Percentiles rank a stretch among this genome's conserved stretches.
phyloP scores from a whole-genome alignment of 192 early-diverging fungal genomes.

The Umbelopsis isabellina region DNA sequence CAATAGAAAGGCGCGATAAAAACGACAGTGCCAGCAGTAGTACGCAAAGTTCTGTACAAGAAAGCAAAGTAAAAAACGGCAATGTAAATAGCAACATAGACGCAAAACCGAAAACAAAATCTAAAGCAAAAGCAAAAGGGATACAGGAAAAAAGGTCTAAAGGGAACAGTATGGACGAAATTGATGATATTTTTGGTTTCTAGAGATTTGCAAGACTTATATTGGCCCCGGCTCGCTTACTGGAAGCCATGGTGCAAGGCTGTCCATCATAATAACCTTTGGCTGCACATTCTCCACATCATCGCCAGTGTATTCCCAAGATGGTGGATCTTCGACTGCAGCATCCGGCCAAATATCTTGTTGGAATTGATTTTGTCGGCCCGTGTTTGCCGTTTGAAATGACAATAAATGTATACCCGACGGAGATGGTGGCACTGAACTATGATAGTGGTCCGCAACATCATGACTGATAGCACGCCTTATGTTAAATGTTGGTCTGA shows the following conservation, averaged over 20 bases:
- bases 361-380: not conserved
- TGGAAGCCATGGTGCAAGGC: not conserved
- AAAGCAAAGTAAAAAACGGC: not conserved
- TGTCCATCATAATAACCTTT: not conserved
- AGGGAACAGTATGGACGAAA: not conserved
- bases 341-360: not conserved
- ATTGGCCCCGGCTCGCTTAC: not conserved
- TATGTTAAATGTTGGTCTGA: too few species aligned
- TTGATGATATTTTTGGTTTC: conserved; percentile 11
- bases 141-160: not conserved
- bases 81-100: not conserved
- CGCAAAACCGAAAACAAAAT: not conserved
- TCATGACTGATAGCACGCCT: too few species aligned
- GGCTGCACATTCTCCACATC: not conserved
- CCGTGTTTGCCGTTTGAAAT: not conserved
- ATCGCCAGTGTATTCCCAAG: not conserved
- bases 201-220: not conserved
- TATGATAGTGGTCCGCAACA: too few species aligned
- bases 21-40: not conserved
- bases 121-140: not conserved
- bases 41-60: not conserved
- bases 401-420: conserved; percentile 18
- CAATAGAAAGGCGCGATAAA: not conserved
- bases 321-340: not conserved
- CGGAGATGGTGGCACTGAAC: not conserved